A percentile compares a stretch with the other conserved stretches of the same genome.
Conservation (phyloP, 306 rosid genomes). For the Medicago ruthenica region DNA sequence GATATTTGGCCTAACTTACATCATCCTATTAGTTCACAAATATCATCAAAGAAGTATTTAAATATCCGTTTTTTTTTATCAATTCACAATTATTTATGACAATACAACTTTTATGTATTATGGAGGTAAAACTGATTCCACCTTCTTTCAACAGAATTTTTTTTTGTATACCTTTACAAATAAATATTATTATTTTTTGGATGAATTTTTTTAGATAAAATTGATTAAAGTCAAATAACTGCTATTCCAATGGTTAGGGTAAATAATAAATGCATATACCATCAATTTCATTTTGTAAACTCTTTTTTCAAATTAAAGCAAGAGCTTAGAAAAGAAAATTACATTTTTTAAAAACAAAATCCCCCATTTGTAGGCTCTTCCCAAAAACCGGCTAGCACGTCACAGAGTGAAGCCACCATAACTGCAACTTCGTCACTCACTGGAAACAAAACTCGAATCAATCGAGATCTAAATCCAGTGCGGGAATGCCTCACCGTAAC, state of each 20-base stretch:
- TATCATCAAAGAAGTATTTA: too few relatives aligned
- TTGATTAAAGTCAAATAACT: too few relatives aligned
- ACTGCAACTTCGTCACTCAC: background rate
- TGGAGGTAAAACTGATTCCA: too few relatives aligned
- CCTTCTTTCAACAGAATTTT: too few relatives aligned
- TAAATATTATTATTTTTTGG: too few relatives aligned
- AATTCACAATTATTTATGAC: too few relatives aligned
- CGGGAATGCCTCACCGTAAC: constrained; percentile 75
- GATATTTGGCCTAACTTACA: too few relatives aligned
- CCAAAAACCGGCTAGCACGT: background rate
- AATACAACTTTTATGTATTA: too few relatives aligned
- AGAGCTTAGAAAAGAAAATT: background rate
- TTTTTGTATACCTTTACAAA: too few relatives aligned
- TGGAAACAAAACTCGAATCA: background rate
- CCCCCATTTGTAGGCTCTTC: constrained; percentile 2
- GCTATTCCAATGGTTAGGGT: background rate
- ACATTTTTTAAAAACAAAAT: constrained; percentile 1
- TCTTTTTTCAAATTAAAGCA: background rate
- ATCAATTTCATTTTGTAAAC: background rate
- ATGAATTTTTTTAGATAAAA: too few relatives aligned
- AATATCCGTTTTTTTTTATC: too few relatives aligned
- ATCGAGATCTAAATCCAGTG: constrained; percentile 53
- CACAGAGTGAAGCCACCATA: constrained; percentile 26
- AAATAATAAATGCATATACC: background rate
- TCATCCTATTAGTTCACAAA: too few relatives aligned